Conservation (phyloP, 2,329 filamentous ascomycete genomes). For the Aspergillus udagawae region DNA sequence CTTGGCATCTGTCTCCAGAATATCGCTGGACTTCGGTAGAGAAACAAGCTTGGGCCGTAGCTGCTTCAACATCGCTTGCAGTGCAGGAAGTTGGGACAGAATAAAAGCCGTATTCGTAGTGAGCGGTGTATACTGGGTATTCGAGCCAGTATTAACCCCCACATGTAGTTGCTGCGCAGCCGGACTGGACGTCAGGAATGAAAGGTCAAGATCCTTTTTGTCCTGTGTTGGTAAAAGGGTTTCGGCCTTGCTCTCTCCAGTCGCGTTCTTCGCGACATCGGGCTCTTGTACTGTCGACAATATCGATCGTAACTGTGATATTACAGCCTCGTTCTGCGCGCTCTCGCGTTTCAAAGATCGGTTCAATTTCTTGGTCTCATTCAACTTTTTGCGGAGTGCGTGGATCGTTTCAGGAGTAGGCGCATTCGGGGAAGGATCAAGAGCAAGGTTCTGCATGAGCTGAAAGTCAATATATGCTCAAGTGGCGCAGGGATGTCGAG, state of each 20-base stretch:
- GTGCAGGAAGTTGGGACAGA: conserved; percentile 74
- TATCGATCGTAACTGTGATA: conserved; percentile 60
- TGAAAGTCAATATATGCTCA: not conserved
- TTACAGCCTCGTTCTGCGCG: conserved; percentile 66
- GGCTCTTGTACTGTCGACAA: conserved; percentile 37
- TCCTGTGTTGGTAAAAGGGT: conserved; percentile 19
- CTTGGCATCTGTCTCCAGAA: conserved; percentile 49
- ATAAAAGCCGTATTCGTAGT: conserved; percentile 62
- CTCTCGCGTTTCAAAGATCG: conserved; percentile 65
- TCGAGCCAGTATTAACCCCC: conserved; percentile 33
- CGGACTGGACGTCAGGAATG: conserved; percentile 53
- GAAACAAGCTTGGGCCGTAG: conserved; percentile 61
- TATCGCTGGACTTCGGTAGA: conserved; percentile 34
- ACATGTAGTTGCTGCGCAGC: conserved; percentile 47
- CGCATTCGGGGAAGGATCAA: conserved; percentile 31
- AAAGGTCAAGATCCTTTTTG: conserved; percentile 39
- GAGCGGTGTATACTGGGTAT: conserved; percentile 33
- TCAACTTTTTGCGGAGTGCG: conserved; percentile 66
- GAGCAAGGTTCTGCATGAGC: conserved; percentile 32
- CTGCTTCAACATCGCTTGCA: conserved; percentile 66
- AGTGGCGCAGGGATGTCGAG: not conserved
- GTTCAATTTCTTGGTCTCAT: conserved; percentile 75
- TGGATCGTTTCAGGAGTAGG: conserved; percentile 67
- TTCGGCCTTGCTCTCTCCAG: conserved; percentile 13
- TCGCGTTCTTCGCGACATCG: conserved; percentile 9